Conservation (phyloP, 495 filamentous ascomycete species). For the Peziza echinospora region DNA sequence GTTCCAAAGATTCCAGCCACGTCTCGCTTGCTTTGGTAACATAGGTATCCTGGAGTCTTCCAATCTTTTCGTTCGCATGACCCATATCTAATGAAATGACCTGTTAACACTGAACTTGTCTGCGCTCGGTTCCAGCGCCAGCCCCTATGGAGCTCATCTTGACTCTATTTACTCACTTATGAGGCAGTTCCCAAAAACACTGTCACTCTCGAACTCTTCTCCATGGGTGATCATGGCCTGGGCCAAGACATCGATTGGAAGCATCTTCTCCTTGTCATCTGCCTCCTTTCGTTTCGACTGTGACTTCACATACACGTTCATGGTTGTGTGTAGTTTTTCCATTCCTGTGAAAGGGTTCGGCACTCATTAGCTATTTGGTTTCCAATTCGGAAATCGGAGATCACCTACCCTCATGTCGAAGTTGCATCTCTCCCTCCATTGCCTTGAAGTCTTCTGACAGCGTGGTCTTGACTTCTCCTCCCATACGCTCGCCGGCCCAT, state of each 20-base stretch:
- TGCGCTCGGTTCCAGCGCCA: neutral
- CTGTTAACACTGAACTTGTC: too few species aligned
- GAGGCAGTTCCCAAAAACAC: conserved; percentile 80
- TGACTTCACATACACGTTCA: conserved; percentile 76
- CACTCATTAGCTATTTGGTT: neutral
- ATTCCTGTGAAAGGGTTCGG: conserved; percentile 36
- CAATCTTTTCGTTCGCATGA: conserved; percentile 68
- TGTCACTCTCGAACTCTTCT: conserved; percentile 80
- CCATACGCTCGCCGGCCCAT: conserved; percentile 97
- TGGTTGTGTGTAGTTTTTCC: conserved; percentile 77
- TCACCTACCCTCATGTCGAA: conserved; percentile 65
- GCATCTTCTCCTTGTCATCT: conserved; percentile 53
- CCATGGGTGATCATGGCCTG: conserved; percentile 77
- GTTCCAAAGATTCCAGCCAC: conserved; percentile 82
- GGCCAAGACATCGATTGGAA: conserved; percentile 64
- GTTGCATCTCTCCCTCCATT: conserved; percentile 77
- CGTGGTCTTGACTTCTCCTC: conserved; percentile 69
- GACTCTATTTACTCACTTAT: conserved; percentile 36
- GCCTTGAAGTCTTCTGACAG: conserved; percentile 85
- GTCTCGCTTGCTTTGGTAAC: conserved; percentile 57
- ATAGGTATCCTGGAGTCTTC: conserved; percentile 69
- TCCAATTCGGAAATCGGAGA: too few species aligned
- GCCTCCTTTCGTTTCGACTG: conserved; percentile 67
- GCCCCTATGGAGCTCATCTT: neutral
- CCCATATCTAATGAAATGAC: conserved; percentile 44